Evolutionary conservation across 495 filamentous ascomycete genomes (phyloP).

Genomic region (Penicillium desertorum): DNA sequence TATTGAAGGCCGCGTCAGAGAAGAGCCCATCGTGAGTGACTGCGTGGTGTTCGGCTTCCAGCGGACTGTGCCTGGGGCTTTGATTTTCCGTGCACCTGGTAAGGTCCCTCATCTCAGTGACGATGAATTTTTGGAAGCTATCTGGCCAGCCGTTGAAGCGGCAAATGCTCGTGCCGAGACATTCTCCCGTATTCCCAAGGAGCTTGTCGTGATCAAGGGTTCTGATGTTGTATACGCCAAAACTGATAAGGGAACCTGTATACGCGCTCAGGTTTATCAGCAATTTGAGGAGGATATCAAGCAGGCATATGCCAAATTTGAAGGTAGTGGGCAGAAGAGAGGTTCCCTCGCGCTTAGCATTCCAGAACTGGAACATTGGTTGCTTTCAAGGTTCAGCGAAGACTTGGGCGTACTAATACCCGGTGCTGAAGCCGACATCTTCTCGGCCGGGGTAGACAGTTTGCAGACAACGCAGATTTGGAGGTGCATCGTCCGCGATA

Average conservation of each 20-base stretch:
- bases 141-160: slow-evolving; percentile 53
- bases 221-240: slow-evolving; percentile 47
- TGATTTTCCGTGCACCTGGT: slow-evolving; percentile 48
- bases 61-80: slow-evolving; percentile 39
- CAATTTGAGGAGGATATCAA: slow-evolving; percentile 52
- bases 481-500: slow-evolving; percentile 32
- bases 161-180: slow-evolving; percentile 49
- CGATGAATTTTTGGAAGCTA: slow-evolving; percentile 48
- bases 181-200: slow-evolving; percentile 54
- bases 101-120: slow-evolving; percentile 37
- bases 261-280: slow-evolving; percentile 54
- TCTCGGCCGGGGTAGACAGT: slow-evolving; percentile 55
- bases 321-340: slow-evolving; percentile 24
- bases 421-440: slow-evolving; percentile 50
- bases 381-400: slow-evolving; percentile 28
- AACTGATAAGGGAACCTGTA: slow-evolving; percentile 58
- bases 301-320: slow-evolving; percentile 39
- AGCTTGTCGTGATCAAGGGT: slow-evolving; percentile 50
- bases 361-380: slow-evolving; percentile 27
- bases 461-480: slow-evolving; percentile 53
- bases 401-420: slow-evolving; percentile 23
- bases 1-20: slow-evolving; percentile 51
- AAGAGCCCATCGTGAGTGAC: slow-evolving; percentile 37
- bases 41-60: slow-evolving; percentile 43
- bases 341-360: slow-evolving; percentile 20